Conservation (phyloP, 306 rosid species). For the Glycine tomentella region DNA sequence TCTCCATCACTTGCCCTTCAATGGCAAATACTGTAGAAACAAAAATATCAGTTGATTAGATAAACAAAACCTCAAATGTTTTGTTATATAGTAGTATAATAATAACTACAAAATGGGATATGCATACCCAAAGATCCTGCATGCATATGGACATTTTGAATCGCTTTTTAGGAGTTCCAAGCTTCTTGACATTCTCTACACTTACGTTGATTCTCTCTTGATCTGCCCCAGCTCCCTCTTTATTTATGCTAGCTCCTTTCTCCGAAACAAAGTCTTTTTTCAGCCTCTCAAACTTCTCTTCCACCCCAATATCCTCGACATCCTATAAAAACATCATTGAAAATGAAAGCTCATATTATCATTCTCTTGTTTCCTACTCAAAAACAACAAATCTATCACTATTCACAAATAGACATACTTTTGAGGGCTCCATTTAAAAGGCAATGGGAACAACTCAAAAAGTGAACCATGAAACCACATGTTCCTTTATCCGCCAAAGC, state of each 20-base stretch:
- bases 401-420: slow-evolving; percentile 51
- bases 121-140: slow-evolving; percentile 91
- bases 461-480: neutral
- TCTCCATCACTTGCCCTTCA: slow-evolving; percentile 97
- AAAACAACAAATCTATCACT: neutral
- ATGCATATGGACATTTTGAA: slow-evolving; percentile 87
- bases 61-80: slow-evolving; percentile 22
- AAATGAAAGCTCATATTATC: slow-evolving; percentile 27
- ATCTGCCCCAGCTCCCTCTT: slow-evolving; percentile 66
- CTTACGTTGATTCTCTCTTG: slow-evolving; percentile 69
- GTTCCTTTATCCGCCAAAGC: neutral
- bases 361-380: slow-evolving; percentile 25
- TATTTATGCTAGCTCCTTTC: slow-evolving; percentile 65
- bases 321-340: slow-evolving; percentile 58
- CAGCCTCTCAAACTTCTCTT: slow-evolving; percentile 67
- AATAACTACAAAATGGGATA: slow-evolving; percentile 3
- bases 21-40: slow-evolving; percentile 80
- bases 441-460: neutral
- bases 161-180: slow-evolving; percentile 74
- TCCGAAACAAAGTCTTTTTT: slow-evolving; percentile 61
- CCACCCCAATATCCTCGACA: slow-evolving; percentile 40
- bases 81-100: neutral
- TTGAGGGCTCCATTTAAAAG: slow-evolving; percentile 41
- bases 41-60: slow-evolving; percentile 33
- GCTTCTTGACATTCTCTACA: slow-evolving; percentile 81